Conservation (phyloP, 164 flowering plant genomes). For the Tetracentron sinense region DNA sequence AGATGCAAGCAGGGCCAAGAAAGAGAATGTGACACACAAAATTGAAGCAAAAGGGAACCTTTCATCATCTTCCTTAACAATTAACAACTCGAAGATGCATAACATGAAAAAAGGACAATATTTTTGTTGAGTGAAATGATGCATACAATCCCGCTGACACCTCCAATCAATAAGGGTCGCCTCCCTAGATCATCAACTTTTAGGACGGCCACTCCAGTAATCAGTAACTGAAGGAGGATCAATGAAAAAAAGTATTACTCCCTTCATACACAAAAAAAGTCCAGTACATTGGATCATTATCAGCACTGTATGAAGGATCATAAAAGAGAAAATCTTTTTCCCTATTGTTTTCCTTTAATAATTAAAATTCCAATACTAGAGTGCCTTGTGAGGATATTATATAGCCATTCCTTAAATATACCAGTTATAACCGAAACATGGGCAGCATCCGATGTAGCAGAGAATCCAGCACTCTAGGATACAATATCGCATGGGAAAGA, state of each 20-base stretch:
- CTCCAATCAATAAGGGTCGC: constrained; percentile 83
- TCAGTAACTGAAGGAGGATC: constrained; percentile 54
- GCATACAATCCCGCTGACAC: constrained; percentile 82
- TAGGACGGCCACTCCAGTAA: constrained; percentile 85
- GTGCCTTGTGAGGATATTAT: neutral
- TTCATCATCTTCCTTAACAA: neutral
- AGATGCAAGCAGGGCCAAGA: constrained; percentile 80
- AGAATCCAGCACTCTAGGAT: constrained; percentile 76
- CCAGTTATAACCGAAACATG: constrained; percentile 85
- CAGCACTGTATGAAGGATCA: too few relatives aligned
- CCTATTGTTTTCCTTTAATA: neutral
- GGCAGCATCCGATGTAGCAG: constrained; percentile 93
- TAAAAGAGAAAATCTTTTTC: too few relatives aligned
- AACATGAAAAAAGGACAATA: neutral
- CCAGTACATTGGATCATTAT: too few relatives aligned
- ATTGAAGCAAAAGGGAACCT: neutral
- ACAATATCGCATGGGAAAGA: neutral
- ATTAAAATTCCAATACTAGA: neutral
- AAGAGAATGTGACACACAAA: constrained; percentile 42
- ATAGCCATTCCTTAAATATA: constrained; percentile 61
- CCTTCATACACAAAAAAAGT: too few relatives aligned
- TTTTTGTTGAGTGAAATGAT: neutral
- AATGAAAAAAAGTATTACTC: constrained; percentile 7
- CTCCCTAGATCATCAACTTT: constrained; percentile 94
- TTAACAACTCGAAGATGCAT: neutral